Evolutionary conservation across 768 basidiomycete genomes (phyloP).

Genomic region (Trametes gibbosa): DNA sequence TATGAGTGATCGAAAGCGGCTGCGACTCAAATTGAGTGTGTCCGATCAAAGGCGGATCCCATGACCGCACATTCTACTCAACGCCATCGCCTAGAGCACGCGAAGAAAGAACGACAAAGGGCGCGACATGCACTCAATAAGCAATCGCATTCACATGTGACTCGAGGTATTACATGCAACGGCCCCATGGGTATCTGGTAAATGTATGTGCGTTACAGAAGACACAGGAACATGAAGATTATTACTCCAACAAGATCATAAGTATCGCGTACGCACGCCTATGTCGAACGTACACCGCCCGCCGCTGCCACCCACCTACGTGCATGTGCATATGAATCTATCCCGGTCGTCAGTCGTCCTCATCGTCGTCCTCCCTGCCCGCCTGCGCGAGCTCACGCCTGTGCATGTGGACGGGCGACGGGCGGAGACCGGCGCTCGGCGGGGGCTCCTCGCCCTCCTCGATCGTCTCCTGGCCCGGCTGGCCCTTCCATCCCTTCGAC

Average conservation of each 20-base stretch:
- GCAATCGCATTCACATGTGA: constrained; percentile 6
- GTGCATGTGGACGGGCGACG: constrained; percentile 30
- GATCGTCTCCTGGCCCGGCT: constrained; percentile 44
- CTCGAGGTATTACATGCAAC: constrained; percentile 16
- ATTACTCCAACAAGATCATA: constrained; percentile 23
- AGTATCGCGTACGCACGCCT: not conserved
- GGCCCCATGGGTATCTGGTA: constrained; percentile 16
- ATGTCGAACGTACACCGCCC: not conserved
- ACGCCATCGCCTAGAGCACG: not conserved
- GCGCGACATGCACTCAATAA: not conserved
- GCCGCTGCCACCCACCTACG: not conserved
- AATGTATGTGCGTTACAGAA: constrained; percentile 18
- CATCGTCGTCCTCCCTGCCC: constrained; percentile 21
- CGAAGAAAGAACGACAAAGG: not conserved
- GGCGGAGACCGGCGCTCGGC: constrained; percentile 26
- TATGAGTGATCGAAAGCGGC: not conserved
- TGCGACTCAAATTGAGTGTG: not conserved
- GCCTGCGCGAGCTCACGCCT: constrained; percentile 44
- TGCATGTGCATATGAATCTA: not conserved
- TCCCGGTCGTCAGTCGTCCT: constrained; percentile 11
- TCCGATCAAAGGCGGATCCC: not conserved
- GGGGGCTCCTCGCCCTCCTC: constrained; percentile 44
- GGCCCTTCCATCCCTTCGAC: constrained; percentile 38
- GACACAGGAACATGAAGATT: constrained; percentile 2
- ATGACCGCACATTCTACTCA: not conserved